Percentiles rank a stretch among this genome's conserved stretches.
Evolutionary conservation across 2,329 filamentous ascomycete species (phyloP).

Genomic region (Decorospora gaudefroyi): DNA sequence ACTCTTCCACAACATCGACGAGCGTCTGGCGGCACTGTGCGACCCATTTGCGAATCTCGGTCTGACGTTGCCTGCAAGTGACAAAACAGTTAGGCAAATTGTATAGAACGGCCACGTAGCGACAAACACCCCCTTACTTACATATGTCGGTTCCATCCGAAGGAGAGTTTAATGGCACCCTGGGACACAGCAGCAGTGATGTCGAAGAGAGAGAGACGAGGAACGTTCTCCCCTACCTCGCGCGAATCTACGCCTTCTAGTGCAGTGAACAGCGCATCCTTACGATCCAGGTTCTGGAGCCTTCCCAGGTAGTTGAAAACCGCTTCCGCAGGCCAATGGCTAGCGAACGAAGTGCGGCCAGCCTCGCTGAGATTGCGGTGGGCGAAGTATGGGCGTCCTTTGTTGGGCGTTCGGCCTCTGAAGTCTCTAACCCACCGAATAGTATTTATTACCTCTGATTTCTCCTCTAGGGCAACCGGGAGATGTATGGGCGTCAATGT

Average conservation of each 20-base stretch:
- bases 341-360: constrained; percentile 32
- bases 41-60: constrained; percentile 38
- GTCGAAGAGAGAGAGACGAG: constrained; percentile 41
- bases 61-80: constrained; percentile 21
- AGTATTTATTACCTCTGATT: constrained; percentile 38
- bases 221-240: constrained; percentile 35
- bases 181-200: constrained; percentile 38
- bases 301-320: constrained; percentile 43
- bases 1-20: constrained; percentile 37
- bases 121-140: not conserved
- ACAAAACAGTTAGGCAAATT: not conserved
- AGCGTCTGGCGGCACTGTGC: constrained; percentile 36
- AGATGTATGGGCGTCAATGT: constrained; percentile 43
- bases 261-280: constrained; percentile 34
- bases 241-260: constrained; percentile 27
- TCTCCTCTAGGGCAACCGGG: constrained; percentile 28
- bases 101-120: not conserved
- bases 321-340: constrained; percentile 43
- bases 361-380: constrained; percentile 32
- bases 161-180: constrained; percentile 40
- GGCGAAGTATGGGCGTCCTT: constrained; percentile 43
- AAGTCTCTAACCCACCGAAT: constrained; percentile 44
- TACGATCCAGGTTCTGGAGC: constrained; percentile 38
- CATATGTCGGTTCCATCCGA: constrained; percentile 42
- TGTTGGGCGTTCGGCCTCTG: constrained; percentile 37